Evolutionary conservation across 23 red algal genomes (phyloP), one percentile per base, ranked within the genome.

Genomic region (Gracilaria gracilis): DNA sequence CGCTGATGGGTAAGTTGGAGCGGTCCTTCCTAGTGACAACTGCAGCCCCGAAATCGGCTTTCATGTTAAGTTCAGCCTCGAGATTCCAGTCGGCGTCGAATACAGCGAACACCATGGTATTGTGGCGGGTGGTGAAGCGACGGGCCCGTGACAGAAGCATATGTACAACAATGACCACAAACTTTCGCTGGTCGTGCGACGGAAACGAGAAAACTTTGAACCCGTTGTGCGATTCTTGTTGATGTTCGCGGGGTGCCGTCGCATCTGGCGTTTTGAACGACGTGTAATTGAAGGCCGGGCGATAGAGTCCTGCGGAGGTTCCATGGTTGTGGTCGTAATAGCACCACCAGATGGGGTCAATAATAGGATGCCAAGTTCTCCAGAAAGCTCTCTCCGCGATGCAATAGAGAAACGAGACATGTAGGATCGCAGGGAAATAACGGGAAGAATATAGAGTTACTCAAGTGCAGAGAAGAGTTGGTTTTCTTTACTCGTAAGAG

Each of bases 281-380:
- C 35, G 81, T 78, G 46, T 84, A 78, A 23, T 79, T 9, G 38
- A 84, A 84, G 20, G 37, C 38, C 15, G 79, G 88, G 23, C 38
- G 47, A 57, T 88, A 75, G 3, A 61, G 13, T 7, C 50, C 65
- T 31, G 77, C 77, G 21, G n/a, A 92, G 54, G 29, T 47, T 23
- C 88, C 88, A 28, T 92, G 88, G 50, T 92, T 78, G 32, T 92
- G 88, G 15, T 73, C 57, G 39, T 70, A 92, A 27, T 82, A 53
- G 44, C 88, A 92, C 65, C 80, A 74, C 37, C 54, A 92, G 21
- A 82, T 15, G 21, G 88, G 88, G 49, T 92, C 88, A 9, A 82
- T n/a, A 24, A 39, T 6, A 20, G 88, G 88, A 28, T 92, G 77
- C 88, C 88, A 92, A 20, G 88, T 92, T 8, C 59, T 62, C 42